Conservation (phyloP, 108 stramenopile genomes). For the Seminavis robusta region DNA sequence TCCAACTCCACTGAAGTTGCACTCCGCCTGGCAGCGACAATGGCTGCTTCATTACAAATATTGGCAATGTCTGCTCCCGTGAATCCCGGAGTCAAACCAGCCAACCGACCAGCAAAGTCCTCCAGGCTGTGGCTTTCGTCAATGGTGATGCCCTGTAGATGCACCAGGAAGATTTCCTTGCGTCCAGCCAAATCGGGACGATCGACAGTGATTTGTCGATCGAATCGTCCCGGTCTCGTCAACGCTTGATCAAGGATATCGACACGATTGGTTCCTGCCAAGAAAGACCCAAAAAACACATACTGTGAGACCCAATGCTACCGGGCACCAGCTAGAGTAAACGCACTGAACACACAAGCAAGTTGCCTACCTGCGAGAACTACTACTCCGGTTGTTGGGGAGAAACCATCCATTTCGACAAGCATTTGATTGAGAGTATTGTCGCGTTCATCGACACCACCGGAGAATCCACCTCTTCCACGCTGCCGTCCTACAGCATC, state of each 20-base stretch:
- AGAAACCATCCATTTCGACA: constrained; percentile 99
- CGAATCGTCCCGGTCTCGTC: constrained; percentile 91
- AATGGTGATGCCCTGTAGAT: constrained; percentile 81
- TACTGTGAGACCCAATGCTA: too few species aligned
- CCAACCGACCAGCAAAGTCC: constrained; percentile 79
- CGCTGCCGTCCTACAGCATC: constrained; percentile 97
- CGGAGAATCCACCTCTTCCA: constrained; percentile 82
- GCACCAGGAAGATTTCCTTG: constrained; percentile 90
- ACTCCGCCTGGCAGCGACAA: constrained; percentile 90
- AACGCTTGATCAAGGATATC: constrained; percentile 92
- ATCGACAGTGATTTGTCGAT: constrained; percentile 93
- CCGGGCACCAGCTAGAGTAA: too few species aligned
- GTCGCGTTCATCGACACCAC: constrained; percentile 96
- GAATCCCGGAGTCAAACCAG: constrained; percentile 92
- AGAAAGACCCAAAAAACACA: too few species aligned
- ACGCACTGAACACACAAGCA: too few species aligned
- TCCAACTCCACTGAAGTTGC: constrained; percentile 77
- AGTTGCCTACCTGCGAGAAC: too few species aligned
- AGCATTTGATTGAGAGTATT: constrained; percentile 98
- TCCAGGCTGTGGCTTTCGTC: constrained; percentile 62
- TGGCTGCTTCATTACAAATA: constrained; percentile 98
- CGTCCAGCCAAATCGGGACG: constrained; percentile 91
- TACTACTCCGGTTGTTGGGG: constrained; percentile 81
- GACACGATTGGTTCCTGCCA: constrained; percentile 94
- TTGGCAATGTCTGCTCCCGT: constrained; percentile 97